Evolutionary conservation across 169 alveolate genomes (phyloP), one percentile per base, ranked within the genome.

Genomic region (Plasmodium knowlesi): DNA sequence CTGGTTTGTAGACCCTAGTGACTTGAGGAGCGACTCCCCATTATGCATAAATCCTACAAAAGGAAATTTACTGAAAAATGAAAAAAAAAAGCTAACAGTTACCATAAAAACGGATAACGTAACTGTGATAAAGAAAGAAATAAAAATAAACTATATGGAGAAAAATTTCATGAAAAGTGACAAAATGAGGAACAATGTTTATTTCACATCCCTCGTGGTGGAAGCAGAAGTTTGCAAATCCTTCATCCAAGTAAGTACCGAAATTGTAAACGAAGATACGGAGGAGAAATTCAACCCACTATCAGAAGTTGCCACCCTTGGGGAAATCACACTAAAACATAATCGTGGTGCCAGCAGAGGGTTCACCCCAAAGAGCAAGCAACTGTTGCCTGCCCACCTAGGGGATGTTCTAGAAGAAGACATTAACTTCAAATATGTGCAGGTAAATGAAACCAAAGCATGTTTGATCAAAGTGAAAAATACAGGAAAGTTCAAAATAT

Each of bases 381-480:
- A 86, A 14, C 9, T 46, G 6, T 78, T 50, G 14, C 70, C 78
- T 28, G 41, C 67, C 46, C 43, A 54, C 37, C 25, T 46, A 50
- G 39, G 41, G 28, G 81, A 86, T 8, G 85, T 86, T 30, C 53
- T 53, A 37, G 86, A 50, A 86, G 70, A 53, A 50, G 93, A 74
- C 41, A 86, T 86, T 22, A 74, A 86, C 32, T 74, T 86, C 50
- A 86, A 50, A 76, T 34, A 86, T 76, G 93, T 86, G 1, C 41
- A 74, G n/a, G 93, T 86, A 34, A 86, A 86, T 43, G 53, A 86
- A 86, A 12, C 70, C 22, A 86, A 86, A 57, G 41, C 25, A 14
- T 86, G 93, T 28, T 86, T 86, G 46, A 53, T 86, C 67, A 86
- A 86, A 86, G 81, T 86, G n/a, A 86, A 74, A 86, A 86, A 86